These are phyloP conservation scores for Pythium folliculosum DNA, from an alignment of 352 stramenopile genomes.

Conservation along the genomic window DNA sequence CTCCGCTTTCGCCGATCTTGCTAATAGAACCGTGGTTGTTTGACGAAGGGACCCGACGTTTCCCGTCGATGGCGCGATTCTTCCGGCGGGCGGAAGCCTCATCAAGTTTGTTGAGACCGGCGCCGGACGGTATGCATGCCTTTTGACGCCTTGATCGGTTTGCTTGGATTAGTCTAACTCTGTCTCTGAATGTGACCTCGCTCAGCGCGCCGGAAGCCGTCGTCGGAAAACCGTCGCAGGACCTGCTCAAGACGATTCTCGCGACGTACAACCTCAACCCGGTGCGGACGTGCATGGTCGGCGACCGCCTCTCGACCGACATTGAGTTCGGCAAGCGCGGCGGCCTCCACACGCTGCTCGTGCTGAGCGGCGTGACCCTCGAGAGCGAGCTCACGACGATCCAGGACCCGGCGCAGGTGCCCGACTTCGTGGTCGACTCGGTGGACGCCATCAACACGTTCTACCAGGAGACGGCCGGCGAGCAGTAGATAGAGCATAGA, in stretches of 20 bases:
- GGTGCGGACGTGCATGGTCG: slow-evolving; percentile 83
- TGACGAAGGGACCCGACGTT: slow-evolving; percentile 70
- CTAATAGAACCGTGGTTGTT: background rate
- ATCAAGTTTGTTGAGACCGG: slow-evolving; percentile 70
- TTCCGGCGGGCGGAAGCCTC: slow-evolving; percentile 69
- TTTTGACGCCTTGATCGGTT: no score
- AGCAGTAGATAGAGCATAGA: background rate
- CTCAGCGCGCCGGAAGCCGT: slow-evolving; percentile 64
- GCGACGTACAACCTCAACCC: slow-evolving; percentile 67
- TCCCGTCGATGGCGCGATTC: slow-evolving; percentile 70
- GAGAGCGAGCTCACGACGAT: slow-evolving; percentile 60
- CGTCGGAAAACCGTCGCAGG: slow-evolving; percentile 83
- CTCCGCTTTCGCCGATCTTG: background rate
- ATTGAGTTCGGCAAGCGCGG: slow-evolving; percentile 82
- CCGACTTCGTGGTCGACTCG: slow-evolving; percentile 68
- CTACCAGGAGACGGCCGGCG: slow-evolving; percentile 20
- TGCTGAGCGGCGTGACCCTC: slow-evolving; percentile 72
- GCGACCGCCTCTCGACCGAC: slow-evolving; percentile 80
- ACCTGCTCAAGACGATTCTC: slow-evolving; percentile 80
- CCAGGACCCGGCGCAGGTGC: slow-evolving; percentile 52
- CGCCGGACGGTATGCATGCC: slow-evolving; percentile 58
- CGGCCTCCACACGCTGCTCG: slow-evolving; percentile 71
- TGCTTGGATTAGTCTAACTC: no score
- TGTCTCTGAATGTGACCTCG: background rate
- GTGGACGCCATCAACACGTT: slow-evolving; percentile 76